A percentile compares a stretch with the other conserved stretches of the same genome.
Evolutionary conservation across 1,284 basidiomycete species (phyloP).

Genomic region (Marasmius fiardii): DNA sequence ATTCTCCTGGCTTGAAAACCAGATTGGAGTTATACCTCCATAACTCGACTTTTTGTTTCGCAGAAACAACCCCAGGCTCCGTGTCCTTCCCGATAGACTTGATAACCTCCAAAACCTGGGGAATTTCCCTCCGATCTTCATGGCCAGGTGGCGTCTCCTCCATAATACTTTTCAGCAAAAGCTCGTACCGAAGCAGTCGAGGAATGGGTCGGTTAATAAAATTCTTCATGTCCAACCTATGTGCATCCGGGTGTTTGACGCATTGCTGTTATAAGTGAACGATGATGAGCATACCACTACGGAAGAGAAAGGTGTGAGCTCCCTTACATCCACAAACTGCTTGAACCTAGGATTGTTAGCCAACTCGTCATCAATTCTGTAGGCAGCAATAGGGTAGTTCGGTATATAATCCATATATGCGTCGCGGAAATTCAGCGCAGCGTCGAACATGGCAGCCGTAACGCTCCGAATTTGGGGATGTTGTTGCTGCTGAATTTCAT

Average conservation of each 20-base stretch:
- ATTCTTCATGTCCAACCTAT: constrained; percentile 80
- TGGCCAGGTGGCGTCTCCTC: constrained; percentile 71
- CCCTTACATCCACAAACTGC: constrained; percentile 74
- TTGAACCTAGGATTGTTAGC: constrained; percentile 77
- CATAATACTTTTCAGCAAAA: constrained; percentile 79
- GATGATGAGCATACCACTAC: constrained; percentile 5
- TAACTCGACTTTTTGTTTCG: constrained; percentile 83
- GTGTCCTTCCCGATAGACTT: constrained; percentile 80
- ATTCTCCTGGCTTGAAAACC: constrained; percentile 74
- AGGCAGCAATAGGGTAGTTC: constrained; percentile 92
- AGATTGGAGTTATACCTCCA: constrained; percentile 82
- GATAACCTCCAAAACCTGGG: constrained; percentile 82
- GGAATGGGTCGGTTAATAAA: constrained; percentile 90
- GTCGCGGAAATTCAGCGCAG: constrained; percentile 89
- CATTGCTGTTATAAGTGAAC: constrained; percentile 45
- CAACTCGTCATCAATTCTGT: constrained; percentile 87
- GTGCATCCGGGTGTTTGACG: constrained; percentile 67
- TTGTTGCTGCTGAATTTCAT: constrained; percentile 86
- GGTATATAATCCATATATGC: constrained; percentile 92
- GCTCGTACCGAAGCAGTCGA: constrained; percentile 83
- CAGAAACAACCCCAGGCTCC: constrained; percentile 77
- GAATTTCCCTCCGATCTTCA: constrained; percentile 76
- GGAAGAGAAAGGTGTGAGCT: not conserved
- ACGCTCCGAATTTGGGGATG: constrained; percentile 83
- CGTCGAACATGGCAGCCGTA: constrained; percentile 84